Base-by-base conservation (phyloP, 805 yeast species). In the Henningerozyma blattae region DNA sequence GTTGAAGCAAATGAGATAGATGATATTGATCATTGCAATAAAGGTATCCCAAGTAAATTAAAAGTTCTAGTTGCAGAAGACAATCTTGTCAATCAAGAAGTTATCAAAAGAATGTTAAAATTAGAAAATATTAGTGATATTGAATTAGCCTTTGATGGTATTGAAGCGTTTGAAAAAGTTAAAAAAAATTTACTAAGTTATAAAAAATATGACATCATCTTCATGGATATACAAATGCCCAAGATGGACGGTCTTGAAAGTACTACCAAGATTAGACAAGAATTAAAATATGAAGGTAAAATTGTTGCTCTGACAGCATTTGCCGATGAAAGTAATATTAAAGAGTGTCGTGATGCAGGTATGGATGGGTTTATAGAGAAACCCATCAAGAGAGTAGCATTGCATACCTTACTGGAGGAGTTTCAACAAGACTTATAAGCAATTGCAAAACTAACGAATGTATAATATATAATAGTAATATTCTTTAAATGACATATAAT, bases 211-310 rank as follows among this genome's bases (percentile, higher is more conserved):
- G 91, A 85, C 52, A 59, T 91, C 34, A 73, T 91, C 2, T 83
- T 89, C 51, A 89, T 89, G 98, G 98, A 89, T 57, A 93, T 89
- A 33, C 96, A 89, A 58, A 89, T 87, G 97, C 97, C 97, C 4
- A 77, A 74, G 47, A 66, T 86, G 44, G 96, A 89, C 53, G 98
- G 98, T 3, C 61, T 87, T 19, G 64, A 75, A 18, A 94, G 96
- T 0, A 86, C 97, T 0, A 73, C 64, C 41, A 65, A 70, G 50
- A 79, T 89, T 22, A 65, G 95, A 30, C 57, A 64, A n/a, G 76
- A 79, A 29, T 55, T 81, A 39, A 60, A 67, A 6, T 82, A 70
- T 48, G 50, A 53, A 1, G 69, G 71, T 5, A 96, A 96, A 1
- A 86, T 91, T 39, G 89, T 89, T 25, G 97, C 96, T 0, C 67